Percentiles rank a stretch among this genome's conserved stretches.
Evolutionary conservation across 2,329 filamentous ascomycete species (phyloP).

Genomic region (Sporothrix globosa): DNA sequence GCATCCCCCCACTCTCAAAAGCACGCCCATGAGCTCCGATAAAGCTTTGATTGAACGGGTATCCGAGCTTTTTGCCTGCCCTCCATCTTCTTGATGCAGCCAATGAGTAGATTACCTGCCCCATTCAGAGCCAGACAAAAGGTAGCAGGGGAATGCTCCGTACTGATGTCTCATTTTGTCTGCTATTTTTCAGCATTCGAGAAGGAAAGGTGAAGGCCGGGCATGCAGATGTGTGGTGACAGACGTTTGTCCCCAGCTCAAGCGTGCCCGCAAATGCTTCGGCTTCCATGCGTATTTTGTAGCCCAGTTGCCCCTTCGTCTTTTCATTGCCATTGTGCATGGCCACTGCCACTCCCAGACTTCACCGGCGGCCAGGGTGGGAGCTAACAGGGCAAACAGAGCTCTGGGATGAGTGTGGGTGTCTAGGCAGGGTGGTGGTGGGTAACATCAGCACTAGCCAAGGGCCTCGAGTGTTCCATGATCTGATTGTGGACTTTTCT

Average conservation of each 20-base stretch:
- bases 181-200: background rate
- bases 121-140: background rate
- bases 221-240: constrained; percentile 21
- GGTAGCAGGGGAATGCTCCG: background rate
- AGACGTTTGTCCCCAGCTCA: constrained; percentile 9
- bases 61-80: background rate
- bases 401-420: constrained; percentile 14
- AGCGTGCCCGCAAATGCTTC: constrained; percentile 16
- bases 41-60: background rate
- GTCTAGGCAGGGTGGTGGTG: constrained; percentile 20
- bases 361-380: constrained; percentile 1
- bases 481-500: constrained; percentile 1
- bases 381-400: background rate
- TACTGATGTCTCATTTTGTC: background rate
- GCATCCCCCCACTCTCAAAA: background rate
- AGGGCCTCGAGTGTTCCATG: constrained; percentile 33
- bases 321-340: background rate
- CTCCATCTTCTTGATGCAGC: background rate
- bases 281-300: constrained; percentile 18
- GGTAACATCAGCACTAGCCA: constrained; percentile 21
- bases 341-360: background rate
- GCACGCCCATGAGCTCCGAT: background rate
- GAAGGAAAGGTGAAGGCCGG: background rate
- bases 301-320: background rate
- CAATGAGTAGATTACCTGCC: background rate